Percentiles rank a stretch among this genome's conserved stretches.
Evolutionary conservation across 2,329 filamentous ascomycete species (phyloP).

Genomic region (Hymenoscyphus repandus): DNA sequence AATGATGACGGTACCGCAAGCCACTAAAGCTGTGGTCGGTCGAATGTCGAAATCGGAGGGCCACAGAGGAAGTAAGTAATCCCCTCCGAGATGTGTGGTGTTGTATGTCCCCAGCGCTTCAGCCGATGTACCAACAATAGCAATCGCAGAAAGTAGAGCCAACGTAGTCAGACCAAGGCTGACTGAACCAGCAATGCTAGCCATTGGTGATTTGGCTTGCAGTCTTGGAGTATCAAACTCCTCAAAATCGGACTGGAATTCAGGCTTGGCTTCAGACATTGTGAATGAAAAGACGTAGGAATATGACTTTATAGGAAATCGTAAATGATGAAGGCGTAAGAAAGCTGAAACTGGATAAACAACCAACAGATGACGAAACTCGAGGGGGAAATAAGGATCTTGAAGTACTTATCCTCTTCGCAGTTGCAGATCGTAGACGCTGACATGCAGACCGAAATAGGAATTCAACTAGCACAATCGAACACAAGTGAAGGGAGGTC

Average conservation of each 20-base stretch:
- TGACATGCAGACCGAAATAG: conserved; percentile 1
- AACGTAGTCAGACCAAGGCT: conserved; percentile 45
- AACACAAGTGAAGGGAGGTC: neutral
- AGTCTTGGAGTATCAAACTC: conserved; percentile 20
- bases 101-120: conserved; percentile 52
- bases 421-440: neutral
- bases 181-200: conserved; percentile 35
- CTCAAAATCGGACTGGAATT: conserved; percentile 16
- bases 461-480: neutral
- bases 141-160: conserved; percentile 46
- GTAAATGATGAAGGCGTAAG: conserved; percentile 1
- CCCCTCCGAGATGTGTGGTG: conserved; percentile 42
- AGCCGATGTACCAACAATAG: conserved; percentile 48
- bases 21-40: conserved; percentile 50
- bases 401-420: neutral
- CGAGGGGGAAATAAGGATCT: conserved; percentile 2
- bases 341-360: conserved; percentile 1
- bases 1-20: conserved; percentile 45
- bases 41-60: conserved; percentile 51
- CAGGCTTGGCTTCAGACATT: conserved; percentile 17
- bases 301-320: neutral
- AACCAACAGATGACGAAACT: neutral
- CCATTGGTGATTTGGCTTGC: conserved; percentile 3
- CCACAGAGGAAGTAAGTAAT: conserved; percentile 52
- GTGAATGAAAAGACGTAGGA: conserved; percentile 1